phyloP scores from a whole-genome alignment of 345 rosid genomes.

The Ailanthus altissimus region DNA sequence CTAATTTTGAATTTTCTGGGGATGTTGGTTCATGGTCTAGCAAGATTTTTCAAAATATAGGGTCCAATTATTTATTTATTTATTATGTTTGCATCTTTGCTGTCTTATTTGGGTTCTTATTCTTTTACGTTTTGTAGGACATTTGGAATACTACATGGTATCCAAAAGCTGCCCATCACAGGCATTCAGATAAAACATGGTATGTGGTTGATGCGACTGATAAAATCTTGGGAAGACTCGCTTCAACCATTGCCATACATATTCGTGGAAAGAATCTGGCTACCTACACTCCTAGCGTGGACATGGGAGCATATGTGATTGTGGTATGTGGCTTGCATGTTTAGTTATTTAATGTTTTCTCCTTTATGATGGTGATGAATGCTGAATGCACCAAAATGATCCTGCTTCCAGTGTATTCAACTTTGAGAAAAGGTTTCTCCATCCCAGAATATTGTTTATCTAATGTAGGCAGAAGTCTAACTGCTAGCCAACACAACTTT shows the following conservation, averaged over 20 bases:
- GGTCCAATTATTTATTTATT: not conserved
- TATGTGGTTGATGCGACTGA: conserved; percentile 90
- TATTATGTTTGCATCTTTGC: not conserved
- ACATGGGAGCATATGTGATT: conserved; percentile 98
- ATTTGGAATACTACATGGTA: conserved; percentile 98
- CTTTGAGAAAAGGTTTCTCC: not conserved
- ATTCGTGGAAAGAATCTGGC: conserved; percentile 94
- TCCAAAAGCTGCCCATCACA: conserved; percentile 87
- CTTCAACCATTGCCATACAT: conserved; percentile 82
- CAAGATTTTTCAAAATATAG: not conserved
- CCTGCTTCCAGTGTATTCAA: not conserved
- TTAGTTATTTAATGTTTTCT: not conserved
- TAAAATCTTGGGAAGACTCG: conserved; percentile 83
- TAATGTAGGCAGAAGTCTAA: not conserved
- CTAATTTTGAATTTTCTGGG: not conserved
- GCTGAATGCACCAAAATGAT: conserved; percentile 1
- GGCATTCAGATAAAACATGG: conserved; percentile 86
- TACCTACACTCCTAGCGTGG: conserved; percentile 92
- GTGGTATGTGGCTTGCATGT: conserved; percentile 63
- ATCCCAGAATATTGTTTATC: not conserved
- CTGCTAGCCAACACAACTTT: not conserved
- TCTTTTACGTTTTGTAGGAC: conserved; percentile 49
- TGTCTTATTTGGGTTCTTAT: not conserved
- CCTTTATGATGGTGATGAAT: not conserved
- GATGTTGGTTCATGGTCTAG: not conserved